Percentiles rank a stretch among this genome's conserved stretches.
These are phyloP conservation scores for Chenopodium quinoa DNA, from an alignment of 148 eudicot species.

Conservation along the genomic window DNA sequence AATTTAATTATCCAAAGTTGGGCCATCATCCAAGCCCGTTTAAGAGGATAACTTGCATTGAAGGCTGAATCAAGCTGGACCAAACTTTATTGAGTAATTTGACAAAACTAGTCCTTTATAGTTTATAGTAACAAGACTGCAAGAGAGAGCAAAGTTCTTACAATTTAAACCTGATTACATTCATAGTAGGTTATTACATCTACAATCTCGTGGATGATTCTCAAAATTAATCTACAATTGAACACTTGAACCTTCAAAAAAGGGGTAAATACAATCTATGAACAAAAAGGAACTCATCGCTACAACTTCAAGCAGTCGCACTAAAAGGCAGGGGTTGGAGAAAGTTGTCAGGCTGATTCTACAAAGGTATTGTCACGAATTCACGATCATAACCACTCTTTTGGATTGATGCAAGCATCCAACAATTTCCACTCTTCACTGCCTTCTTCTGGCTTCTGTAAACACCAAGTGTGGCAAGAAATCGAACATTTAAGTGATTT, in stretches of 20 bases:
- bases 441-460: constrained; percentile 88
- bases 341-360: neutral
- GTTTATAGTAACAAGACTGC: too few relatives aligned
- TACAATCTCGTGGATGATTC: neutral
- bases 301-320: constrained; percentile 11
- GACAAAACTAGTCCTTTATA: neutral
- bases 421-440: constrained; percentile 93
- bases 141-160: neutral
- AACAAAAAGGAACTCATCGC: constrained; percentile 6
- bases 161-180: neutral
- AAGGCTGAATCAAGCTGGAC: neutral
- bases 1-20: too few relatives aligned
- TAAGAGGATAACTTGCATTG: neutral
- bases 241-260: neutral
- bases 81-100: neutral
- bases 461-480: neutral
- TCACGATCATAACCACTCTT: constrained; percentile 69
- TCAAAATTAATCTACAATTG: constrained; percentile 11
- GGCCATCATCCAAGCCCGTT: too few relatives aligned
- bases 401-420: constrained; percentile 96
- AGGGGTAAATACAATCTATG: neutral
- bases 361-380: neutral
- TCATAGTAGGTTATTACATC: constrained; percentile 11
- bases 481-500: neutral
- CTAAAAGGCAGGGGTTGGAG: constrained; percentile 9